A percentile compares a stretch with the other conserved stretches of the same genome.
phyloP scores from a whole-genome alignment of 2,329 filamentous ascomycete genomes.

The Acephala macrosclerotiorum region DNA sequence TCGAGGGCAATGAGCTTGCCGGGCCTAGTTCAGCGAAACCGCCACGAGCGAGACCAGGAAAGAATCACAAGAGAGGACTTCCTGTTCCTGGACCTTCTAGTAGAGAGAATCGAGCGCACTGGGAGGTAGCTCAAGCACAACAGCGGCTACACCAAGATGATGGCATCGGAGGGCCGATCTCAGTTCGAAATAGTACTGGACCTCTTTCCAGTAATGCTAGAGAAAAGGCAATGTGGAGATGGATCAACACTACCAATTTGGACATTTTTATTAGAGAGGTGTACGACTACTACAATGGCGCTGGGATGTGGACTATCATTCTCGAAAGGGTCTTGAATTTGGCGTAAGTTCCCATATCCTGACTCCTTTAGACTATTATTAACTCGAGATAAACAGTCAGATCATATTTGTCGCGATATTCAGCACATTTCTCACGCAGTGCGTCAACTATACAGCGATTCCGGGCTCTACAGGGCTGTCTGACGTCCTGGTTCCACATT shows the following conservation, averaged over 20 bases:
- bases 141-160: constrained; percentile 55
- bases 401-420: constrained; percentile 73
- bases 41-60: constrained; percentile 29
- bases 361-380: background rate
- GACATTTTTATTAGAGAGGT: constrained; percentile 74
- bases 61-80: constrained; percentile 32
- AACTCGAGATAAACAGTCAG: constrained; percentile 53
- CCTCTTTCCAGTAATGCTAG: constrained; percentile 60
- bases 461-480: constrained; percentile 55
- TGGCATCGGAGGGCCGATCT: constrained; percentile 36
- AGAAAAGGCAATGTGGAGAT: constrained; percentile 75
- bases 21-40: constrained; percentile 38
- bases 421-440: constrained; percentile 71
- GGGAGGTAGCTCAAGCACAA: constrained; percentile 61
- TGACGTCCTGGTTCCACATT: constrained; percentile 67
- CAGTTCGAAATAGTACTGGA: constrained; percentile 57
- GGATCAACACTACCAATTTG: constrained; percentile 75
- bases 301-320: constrained; percentile 74
- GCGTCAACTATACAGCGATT: constrained; percentile 70
- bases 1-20: constrained; percentile 57
- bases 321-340: constrained; percentile 64
- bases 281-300: constrained; percentile 71
- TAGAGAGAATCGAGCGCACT: constrained; percentile 56
- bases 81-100: constrained; percentile 53
- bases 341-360: constrained; percentile 51